Evolutionary conservation across 139 green algal species (phyloP).

Genomic region (Astrephomene gubernaculifera): DNA sequence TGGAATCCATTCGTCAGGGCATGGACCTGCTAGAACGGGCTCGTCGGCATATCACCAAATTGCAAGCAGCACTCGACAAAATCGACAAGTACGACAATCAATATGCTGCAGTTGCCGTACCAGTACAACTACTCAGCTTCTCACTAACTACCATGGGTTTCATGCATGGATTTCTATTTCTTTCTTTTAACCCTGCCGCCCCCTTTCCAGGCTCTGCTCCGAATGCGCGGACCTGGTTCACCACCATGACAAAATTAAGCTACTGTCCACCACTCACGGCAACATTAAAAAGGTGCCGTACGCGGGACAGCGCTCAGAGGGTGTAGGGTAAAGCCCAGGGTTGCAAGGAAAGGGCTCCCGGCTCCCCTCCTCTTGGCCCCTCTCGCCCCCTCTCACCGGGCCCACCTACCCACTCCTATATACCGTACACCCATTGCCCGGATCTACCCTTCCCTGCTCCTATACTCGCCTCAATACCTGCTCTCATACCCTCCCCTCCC

Average conservation of each 20-base stretch:
- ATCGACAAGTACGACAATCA: constrained; percentile 49
- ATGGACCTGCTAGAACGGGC: constrained; percentile 78
- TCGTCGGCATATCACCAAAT: constrained; percentile 64
- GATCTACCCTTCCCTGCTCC: too few species aligned
- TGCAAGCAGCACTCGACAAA: constrained; percentile 56
- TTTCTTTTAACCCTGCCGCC: background rate
- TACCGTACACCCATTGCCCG: too few species aligned
- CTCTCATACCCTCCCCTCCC: too few species aligned
- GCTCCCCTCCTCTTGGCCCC: too few species aligned
- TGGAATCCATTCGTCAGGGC: constrained; percentile 69
- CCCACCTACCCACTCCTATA: too few species aligned
- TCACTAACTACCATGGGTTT: too few species aligned
- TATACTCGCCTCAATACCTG: too few species aligned
- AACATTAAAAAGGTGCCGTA: constrained; percentile 72
- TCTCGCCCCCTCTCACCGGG: too few species aligned
- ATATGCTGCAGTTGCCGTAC: too few species aligned
- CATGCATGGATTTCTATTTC: too few species aligned
- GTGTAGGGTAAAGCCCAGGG: background rate
- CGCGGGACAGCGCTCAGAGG: background rate
- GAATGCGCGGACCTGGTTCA: constrained; percentile 82
- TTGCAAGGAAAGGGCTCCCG: too few species aligned
- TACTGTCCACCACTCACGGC: constrained; percentile 73
- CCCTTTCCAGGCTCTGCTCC: constrained; percentile 67
- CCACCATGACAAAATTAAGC: constrained; percentile 82
- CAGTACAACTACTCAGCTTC: too few species aligned